Base-by-base conservation (phyloP, 2,329 filamentous ascomycete genomes). In the Penicillium sp. region DNA sequence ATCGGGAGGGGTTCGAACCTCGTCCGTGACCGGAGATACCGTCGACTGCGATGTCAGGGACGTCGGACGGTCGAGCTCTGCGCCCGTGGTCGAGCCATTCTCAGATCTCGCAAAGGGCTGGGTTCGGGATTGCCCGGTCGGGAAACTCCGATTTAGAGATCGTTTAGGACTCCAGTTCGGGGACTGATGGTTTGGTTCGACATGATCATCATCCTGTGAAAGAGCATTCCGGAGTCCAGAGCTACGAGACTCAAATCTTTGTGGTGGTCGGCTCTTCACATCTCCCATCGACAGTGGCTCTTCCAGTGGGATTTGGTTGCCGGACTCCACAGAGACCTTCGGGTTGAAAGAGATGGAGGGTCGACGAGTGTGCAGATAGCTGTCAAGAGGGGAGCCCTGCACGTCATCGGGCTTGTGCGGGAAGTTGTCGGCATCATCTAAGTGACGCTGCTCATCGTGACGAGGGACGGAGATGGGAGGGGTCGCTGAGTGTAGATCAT, bases 391-490 rank as follows among this genome's bases (percentile, higher is more conserved):
- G 3, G 74, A 76, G 4, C 68, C 66, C 13, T 67, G 68, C 13
- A 72, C 53, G 50, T 74, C 72, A 24, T 73, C 70, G 38, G 73
- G 72, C 49, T 73, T 71, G 55, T 75, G 70, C 16, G 71, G 71
- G 39, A 67, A 75, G 40, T 61, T 66, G 38, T 68, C 58, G 49
- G 71, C 64, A 38, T 72, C 64, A 43, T 59, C 59, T 4, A 58
- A 24, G 18, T 62, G 60, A 42, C 64, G 65, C 38, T 66, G 66
- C 20, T 76, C 72, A 61, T 72, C 71, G 48, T 67, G 59, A 53
- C 74, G 72, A 44, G 77, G 77, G n/a, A 79, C 77, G 48, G 73
- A 71, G 50, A 79, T 77, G 32, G 76, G 76, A 57, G 75, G 74
- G 38, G 76, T 78, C 44, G 68, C 70, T 59, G 73, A 75, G 68